Evolutionary conservation across 768 basidiomycete species (phyloP), one percentile per base, ranked within the genome.

Genomic region (Naganishia friedmannii): DNA sequence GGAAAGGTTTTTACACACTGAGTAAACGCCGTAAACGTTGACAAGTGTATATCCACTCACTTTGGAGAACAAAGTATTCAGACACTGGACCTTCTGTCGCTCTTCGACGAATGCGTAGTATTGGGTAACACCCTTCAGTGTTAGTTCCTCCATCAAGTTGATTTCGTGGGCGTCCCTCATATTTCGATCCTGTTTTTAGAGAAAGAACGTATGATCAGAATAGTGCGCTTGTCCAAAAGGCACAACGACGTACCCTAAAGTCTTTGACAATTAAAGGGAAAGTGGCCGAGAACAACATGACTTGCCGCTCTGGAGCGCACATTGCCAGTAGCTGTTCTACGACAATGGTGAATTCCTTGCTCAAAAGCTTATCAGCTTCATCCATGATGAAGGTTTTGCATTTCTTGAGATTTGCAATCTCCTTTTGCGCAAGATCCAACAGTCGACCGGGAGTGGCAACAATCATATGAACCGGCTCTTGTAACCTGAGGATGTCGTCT

Each of bases 71-170:
- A 98, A 88, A 71, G 96, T 99, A 85, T 99, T 99, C 74, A 99
- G 85, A 83, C 95, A 99, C 84, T 99, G 96, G 46, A 98, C 95
- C 84, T 99, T 99, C 84, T 99, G 95, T 73, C 92, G 88, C 82
- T 99, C 95, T 83, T 99, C 95, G 78, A 99, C 93, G 82, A 92
- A 99, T 76, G 96, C 95, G 81, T 98, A 99, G 81, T 97, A 99
- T 85, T 99, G 95, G 58, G 95, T 98, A 67, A 99, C 95, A 85
- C 95, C 95, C 73, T 92, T 92, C 55, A 99, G 85, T 65, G 95
- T 99, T 72, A 99, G 89, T 85, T 99, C 95, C 76, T 99, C 95
- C 95, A 99, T 99, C 82, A 99, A 89, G 83, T 99, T 99, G 84
- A 97, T 96, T 83, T 96, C 93, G 83, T 95, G 90, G 5, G 96